Evolutionary conservation across 2,329 filamentous ascomycete species (phyloP).

Genomic region (Colletotrichum graminicola): DNA sequence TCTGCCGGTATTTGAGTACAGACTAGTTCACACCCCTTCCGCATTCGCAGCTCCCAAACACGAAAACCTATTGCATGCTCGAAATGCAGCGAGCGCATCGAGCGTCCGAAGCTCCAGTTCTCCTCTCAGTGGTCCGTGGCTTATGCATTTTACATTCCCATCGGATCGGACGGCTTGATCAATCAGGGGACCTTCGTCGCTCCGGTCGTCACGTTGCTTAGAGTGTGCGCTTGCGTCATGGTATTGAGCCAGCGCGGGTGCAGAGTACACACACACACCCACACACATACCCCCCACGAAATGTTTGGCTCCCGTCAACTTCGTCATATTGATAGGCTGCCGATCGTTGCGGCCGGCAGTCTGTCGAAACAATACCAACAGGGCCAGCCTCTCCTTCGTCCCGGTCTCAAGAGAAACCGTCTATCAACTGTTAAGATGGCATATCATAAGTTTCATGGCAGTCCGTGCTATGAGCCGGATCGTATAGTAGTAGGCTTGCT

Average conservation of each 20-base stretch:
- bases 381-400: slow-evolving; percentile 23
- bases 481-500: neutral
- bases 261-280: slow-evolving; percentile 10
- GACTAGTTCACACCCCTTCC: slow-evolving; percentile 14
- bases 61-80: slow-evolving; percentile 20
- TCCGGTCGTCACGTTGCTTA: slow-evolving; percentile 22
- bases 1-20: neutral
- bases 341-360: slow-evolving; percentile 1
- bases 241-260: slow-evolving; percentile 9
- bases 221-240: slow-evolving; percentile 14
- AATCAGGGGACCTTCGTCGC: slow-evolving; percentile 27
- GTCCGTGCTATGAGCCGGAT: neutral
- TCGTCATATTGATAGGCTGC: neutral
- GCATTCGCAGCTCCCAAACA: slow-evolving; percentile 36
- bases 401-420: neutral
- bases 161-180: slow-evolving; percentile 25
- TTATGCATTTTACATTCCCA: slow-evolving; percentile 14
- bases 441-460: slow-evolving; percentile 24
- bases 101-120: slow-evolving; percentile 38
- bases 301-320: slow-evolving; percentile 29
- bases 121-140: neutral
- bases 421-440: neutral
- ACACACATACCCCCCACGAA: too few species aligned
- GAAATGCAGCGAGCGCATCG: slow-evolving; percentile 18
- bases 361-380: slow-evolving; percentile 22